phyloP scores from a whole-genome alignment of 306 rosid genomes.

The Rosa rugosa region DNA sequence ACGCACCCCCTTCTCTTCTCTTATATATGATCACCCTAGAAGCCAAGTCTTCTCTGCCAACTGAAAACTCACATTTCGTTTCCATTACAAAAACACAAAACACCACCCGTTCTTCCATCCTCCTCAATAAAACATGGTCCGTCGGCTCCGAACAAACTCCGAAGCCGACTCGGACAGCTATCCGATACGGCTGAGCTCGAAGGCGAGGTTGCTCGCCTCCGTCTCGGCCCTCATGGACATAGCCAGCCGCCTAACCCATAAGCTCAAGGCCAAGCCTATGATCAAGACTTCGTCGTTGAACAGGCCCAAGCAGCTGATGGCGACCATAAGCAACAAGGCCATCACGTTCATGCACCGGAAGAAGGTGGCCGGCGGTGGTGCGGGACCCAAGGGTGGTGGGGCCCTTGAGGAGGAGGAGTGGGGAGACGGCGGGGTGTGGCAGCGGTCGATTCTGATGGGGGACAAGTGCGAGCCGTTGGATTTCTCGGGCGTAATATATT shows the following conservation, averaged over 20 bases:
- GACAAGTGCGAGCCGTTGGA: conserved; percentile 85
- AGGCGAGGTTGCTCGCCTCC: conserved; percentile 33
- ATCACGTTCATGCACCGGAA: conserved; percentile 38
- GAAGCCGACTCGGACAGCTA: conserved; percentile 20
- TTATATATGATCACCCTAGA: conserved; percentile 3
- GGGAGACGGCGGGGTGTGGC: conserved; percentile 97
- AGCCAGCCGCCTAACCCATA: conserved; percentile 37
- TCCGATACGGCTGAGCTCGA: conserved; percentile 22
- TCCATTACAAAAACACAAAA: not conserved
- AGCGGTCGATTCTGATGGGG: conserved; percentile 80
- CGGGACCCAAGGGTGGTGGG: not conserved
- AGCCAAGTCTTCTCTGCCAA: not conserved
- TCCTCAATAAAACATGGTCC: conserved; percentile 6
- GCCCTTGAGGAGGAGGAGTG: conserved; percentile 19
- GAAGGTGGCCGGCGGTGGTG: conserved; percentile 13
- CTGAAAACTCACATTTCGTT: not conserved
- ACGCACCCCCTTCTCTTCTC: not conserved
- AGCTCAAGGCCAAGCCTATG: conserved; percentile 30
- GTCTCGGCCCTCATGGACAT: conserved; percentile 41
- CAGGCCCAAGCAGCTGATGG: conserved; percentile 62
- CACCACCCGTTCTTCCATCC: not conserved
- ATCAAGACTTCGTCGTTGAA: conserved; percentile 15
- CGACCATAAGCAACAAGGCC: conserved; percentile 65
- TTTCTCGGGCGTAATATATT: conserved; percentile 73
- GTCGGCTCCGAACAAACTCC: conserved; percentile 20